phyloP scores from a whole-genome alignment of 2,329 filamentous ascomycete species.

The Arthrobotrys iridis region DNA sequence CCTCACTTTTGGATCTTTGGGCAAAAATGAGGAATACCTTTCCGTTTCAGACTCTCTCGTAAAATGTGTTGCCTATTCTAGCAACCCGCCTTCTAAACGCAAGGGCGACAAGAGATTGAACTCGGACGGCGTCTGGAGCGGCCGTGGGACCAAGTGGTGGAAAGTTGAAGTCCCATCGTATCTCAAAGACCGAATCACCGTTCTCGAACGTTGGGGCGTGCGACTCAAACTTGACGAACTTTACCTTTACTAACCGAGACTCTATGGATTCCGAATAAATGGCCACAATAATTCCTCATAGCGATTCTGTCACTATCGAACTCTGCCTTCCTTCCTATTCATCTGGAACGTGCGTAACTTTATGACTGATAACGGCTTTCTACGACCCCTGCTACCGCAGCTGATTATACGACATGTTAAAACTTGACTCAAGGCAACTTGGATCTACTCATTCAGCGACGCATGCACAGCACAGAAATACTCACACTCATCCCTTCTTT shows the following conservation, averaged over 20 bases:
- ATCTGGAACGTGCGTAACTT: slow-evolving; percentile 6
- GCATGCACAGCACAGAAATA: slow-evolving; percentile 25
- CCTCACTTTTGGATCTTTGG: slow-evolving; percentile 47
- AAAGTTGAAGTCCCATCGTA: slow-evolving; percentile 43
- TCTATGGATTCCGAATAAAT: background rate
- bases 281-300: slow-evolving; percentile 13
- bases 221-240: slow-evolving; percentile 53
- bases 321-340: background rate
- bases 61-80: slow-evolving; percentile 51
- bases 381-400: slow-evolving; percentile 30
- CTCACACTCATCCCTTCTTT: slow-evolving; percentile 15
- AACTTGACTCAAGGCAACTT: slow-evolving; percentile 54
- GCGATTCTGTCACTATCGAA: slow-evolving; percentile 36
- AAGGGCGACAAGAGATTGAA: slow-evolving; percentile 45
- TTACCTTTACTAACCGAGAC: slow-evolving; percentile 44
- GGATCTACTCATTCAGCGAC: slow-evolving; percentile 41
- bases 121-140: slow-evolving; percentile 49
- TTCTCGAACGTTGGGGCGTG: slow-evolving; percentile 49
- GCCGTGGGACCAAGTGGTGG: slow-evolving; percentile 51
- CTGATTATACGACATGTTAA: slow-evolving; percentile 37
- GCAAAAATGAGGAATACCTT: slow-evolving; percentile 53
- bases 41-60: slow-evolving; percentile 51
- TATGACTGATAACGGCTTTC: slow-evolving; percentile 46
- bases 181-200: slow-evolving; percentile 48
- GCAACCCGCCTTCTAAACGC: slow-evolving; percentile 44